Evolutionary conservation across 306 rosid species (phyloP).

Genomic region (Citrullus amarus): DNA sequence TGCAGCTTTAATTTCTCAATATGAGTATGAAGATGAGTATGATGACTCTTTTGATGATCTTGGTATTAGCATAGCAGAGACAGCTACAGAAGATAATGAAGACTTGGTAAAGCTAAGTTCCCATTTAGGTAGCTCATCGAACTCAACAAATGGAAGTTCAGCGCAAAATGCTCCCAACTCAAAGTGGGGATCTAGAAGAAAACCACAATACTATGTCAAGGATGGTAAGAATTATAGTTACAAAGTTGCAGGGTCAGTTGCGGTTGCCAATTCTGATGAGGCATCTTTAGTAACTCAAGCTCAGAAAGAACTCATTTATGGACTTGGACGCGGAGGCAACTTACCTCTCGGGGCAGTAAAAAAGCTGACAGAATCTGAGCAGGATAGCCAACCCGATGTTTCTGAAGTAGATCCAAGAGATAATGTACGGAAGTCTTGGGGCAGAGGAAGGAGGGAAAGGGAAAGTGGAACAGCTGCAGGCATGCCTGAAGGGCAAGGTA

Average conservation of each 20-base stretch:
- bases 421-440: constrained; percentile 17
- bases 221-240: constrained; percentile 98
- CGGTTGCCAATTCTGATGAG: constrained; percentile 72
- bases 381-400: constrained; percentile 23
- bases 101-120: constrained; percentile 22
- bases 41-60: constrained; percentile 95
- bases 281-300: constrained; percentile 55
- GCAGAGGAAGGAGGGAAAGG: constrained; percentile 38
- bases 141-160: constrained; percentile 24
- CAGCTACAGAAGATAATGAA: constrained; percentile 61
- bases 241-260: constrained; percentile 82
- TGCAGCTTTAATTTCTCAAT: constrained; percentile 49
- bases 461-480: constrained; percentile 22
- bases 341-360: constrained; percentile 75
- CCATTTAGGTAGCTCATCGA: constrained; percentile 29
- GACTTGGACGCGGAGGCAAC: constrained; percentile 98
- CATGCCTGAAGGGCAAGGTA: constrained; percentile 24
- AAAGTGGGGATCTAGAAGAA: constrained; percentile 85
- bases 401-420: constrained; percentile 40
- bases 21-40: constrained; percentile 92
- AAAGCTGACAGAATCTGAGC: constrained; percentile 50
- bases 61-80: constrained; percentile 80
- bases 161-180: constrained; percentile 34
- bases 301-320: constrained; percentile 60
- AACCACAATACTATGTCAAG: constrained; percentile 84